Evolutionary conservation across 306 rosid species (phyloP).

Genomic region (Lotus japonicus): DNA sequence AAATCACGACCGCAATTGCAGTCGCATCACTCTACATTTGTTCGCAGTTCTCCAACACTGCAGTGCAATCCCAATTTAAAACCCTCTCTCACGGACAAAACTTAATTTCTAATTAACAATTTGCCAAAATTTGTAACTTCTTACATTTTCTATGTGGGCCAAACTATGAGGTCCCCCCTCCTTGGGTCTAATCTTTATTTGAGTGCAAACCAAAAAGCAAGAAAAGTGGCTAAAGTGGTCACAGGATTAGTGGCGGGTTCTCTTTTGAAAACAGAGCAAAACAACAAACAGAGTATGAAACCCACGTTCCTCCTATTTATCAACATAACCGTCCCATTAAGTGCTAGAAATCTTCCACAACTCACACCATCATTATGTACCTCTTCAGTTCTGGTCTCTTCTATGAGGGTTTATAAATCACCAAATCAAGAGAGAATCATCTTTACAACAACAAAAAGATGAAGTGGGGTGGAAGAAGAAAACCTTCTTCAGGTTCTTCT

Average conservation of each 20-base stretch:
- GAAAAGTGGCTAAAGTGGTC: slow-evolving; percentile 68
- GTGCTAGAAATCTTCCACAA: slow-evolving; percentile 14
- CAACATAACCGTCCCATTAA: slow-evolving; percentile 44
- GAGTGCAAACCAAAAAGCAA: slow-evolving; percentile 32
- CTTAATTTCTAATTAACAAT: background rate
- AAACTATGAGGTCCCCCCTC: slow-evolving; percentile 41
- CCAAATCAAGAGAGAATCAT: background rate
- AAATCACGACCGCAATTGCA: no score
- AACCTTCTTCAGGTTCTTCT: slow-evolving; percentile 14
- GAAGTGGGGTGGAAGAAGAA: slow-evolving; percentile 79
- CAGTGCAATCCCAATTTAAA: no score
- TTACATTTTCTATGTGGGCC: slow-evolving; percentile 13
- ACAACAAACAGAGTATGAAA: slow-evolving; percentile 28
- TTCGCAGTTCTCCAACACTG: no score
- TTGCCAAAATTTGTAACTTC: background rate
- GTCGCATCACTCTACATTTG: no score
- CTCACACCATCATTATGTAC: slow-evolving; percentile 6
- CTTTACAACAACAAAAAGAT: slow-evolving; percentile 22
- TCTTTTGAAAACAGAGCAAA: slow-evolving; percentile 65
- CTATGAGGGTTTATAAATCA: slow-evolving; percentile 6
- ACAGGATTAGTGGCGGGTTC: slow-evolving; percentile 86
- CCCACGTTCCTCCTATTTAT: slow-evolving; percentile 63
- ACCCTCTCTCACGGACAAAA: background rate
- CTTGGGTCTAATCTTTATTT: slow-evolving; percentile 27
- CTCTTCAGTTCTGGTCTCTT: slow-evolving; percentile 7